These are phyloP conservation scores for Cairneyella variabilis DNA, from an alignment of 495 filamentous ascomycete species.

Conservation along the genomic window DNA sequence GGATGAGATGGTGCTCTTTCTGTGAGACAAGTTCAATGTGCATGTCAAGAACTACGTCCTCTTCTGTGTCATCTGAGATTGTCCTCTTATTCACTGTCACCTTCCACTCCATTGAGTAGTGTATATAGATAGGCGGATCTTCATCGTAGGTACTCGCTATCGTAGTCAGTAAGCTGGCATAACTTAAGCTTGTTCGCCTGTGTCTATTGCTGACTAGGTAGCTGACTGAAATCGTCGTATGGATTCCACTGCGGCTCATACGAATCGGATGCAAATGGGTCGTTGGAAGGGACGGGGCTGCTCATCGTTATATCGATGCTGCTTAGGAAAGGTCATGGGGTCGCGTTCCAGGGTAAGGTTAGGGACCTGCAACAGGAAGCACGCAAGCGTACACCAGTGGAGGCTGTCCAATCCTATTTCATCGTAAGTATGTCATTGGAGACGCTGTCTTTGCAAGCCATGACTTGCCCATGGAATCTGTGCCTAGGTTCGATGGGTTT, in stretches of 20 bases:
- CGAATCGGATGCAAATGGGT: too few species aligned
- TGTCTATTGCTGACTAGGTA: neutral
- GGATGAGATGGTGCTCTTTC: conserved; percentile 33
- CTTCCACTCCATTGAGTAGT: conserved; percentile 38
- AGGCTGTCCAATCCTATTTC: conserved; percentile 14
- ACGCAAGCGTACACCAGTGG: neutral
- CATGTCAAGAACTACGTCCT: conserved; percentile 14
- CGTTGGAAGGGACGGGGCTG: conserved; percentile 12
- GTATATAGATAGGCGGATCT: conserved; percentile 29
- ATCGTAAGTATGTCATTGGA: conserved; percentile 4
- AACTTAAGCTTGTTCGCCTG: conserved; percentile 14
- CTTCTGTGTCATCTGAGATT: conserved; percentile 30
- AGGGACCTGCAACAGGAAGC: conserved; percentile 3
- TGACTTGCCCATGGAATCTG: conserved; percentile 13
- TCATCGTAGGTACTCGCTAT: conserved; percentile 28
- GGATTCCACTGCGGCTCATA: conserved; percentile 16
- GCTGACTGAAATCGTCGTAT: conserved; percentile 5
- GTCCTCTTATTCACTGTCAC: conserved; percentile 31
- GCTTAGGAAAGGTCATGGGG: too few species aligned
- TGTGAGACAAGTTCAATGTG: conserved; percentile 30
- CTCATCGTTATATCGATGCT: conserved; percentile 9
- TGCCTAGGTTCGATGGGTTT: conserved; percentile 11
- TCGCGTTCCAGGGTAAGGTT: too few species aligned
- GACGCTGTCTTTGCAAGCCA: conserved; percentile 9
- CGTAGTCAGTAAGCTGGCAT: conserved; percentile 16